Conservation (phyloP, 2,329 filamentous ascomycete genomes). For the Paecilomyces sp. region DNA sequence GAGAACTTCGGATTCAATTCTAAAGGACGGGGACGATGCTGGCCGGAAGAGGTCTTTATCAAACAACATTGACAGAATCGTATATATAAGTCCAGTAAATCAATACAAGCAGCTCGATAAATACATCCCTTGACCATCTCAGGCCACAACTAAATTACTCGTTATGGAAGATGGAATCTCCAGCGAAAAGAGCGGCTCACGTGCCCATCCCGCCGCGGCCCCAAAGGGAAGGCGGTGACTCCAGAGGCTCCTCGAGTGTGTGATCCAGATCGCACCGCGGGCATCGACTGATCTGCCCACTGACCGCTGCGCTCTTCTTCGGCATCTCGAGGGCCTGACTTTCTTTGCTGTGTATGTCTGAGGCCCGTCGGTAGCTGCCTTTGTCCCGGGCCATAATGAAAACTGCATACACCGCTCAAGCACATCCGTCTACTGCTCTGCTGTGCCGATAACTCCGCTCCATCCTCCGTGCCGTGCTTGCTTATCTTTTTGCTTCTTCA, state of each 20-base stretch:
- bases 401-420: slow-evolving; percentile 17
- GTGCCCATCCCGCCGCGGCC: not conserved
- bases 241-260: not conserved
- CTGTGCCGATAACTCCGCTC: slow-evolving; percentile 4
- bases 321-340: not conserved
- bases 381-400: slow-evolving; percentile 17
- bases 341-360: not conserved
- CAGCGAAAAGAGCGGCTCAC: not conserved
- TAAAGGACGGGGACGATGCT: not conserved
- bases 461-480: slow-evolving; percentile 1
- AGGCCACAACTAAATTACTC: not conserved
- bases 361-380: not conserved
- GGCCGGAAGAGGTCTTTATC: not conserved
- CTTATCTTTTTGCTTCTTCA: not conserved
- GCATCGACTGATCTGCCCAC: not conserved
- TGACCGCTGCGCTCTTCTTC: not conserved
- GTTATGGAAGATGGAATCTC: not conserved
- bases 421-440: slow-evolving; percentile 10
- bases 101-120: not conserved
- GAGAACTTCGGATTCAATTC: not conserved
- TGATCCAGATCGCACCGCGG: not conserved
- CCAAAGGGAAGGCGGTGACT: not conserved
- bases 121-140: not conserved
- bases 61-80: not conserved
- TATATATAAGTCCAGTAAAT: not conserved